A percentile compares a stretch with the other conserved stretches of the same genome.
These are phyloP conservation scores for Corchorus capsularis DNA, from an alignment of 345 rosid genomes.

Conservation along the genomic window DNA sequence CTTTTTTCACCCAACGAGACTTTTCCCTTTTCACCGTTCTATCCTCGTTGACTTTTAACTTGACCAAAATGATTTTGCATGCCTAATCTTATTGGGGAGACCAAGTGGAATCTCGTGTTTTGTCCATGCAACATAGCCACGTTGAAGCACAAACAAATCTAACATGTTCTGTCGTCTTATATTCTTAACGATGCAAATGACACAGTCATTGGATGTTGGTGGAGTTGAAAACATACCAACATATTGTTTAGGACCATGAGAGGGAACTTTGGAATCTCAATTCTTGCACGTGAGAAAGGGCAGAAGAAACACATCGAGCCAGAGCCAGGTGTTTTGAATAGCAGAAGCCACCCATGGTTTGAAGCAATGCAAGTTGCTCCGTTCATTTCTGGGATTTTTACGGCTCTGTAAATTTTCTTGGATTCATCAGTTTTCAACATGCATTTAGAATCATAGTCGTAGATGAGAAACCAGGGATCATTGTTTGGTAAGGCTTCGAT, in stretches of 20 bases:
- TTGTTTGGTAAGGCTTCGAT: conserved; percentile 8
- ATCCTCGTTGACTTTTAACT: background rate
- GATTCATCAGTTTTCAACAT: conserved; percentile 7
- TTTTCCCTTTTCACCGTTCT: background rate
- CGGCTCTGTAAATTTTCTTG: conserved; percentile 2
- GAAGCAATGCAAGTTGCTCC: conserved; percentile 42
- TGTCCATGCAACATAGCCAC: conserved; percentile 24
- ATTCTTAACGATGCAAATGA: background rate
- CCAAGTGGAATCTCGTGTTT: background rate
- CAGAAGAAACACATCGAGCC: conserved; percentile 33
- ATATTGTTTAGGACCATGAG: background rate
- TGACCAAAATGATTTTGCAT: background rate
- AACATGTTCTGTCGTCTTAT: too few relatives aligned
- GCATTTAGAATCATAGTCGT: conserved; percentile 24
- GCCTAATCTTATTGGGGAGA: background rate
- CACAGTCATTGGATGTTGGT: conserved; percentile 32
- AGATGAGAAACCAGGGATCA: conserved; percentile 29
- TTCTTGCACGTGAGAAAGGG: conserved; percentile 32
- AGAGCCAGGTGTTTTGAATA: background rate
- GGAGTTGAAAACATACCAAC: conserved; percentile 29
- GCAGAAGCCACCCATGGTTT: conserved; percentile 32
- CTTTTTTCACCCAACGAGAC: too few relatives aligned
- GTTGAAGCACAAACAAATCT: background rate
- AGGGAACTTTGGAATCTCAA: conserved; percentile 29
- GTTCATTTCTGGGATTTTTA: conserved; percentile 18